Evolutionary conservation across 2,329 filamentous ascomycete genomes (phyloP), one percentile per base, ranked within the genome.

Genomic region (Lecanicillium sp.): DNA sequence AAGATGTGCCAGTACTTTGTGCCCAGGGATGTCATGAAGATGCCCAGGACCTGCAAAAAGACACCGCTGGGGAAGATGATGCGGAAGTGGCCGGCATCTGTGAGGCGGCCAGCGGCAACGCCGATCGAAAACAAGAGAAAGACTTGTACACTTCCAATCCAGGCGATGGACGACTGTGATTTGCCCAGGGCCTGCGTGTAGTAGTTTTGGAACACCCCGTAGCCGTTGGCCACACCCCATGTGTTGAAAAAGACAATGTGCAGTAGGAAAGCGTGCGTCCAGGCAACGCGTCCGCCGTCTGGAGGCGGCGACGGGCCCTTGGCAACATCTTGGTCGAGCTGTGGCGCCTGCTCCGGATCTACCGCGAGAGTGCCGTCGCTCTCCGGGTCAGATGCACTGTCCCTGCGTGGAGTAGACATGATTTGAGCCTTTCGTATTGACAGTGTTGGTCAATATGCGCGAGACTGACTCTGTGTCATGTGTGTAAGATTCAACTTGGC

Each of bases 1-100:
- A 74, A 56, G 4, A 72, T 51, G 30, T 73, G 69, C 61, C 63
- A 73, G 53, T 72, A 75, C 5, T 51, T 46, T 1, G 52, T 62
- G 15, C 53, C 58, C 17, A 66, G 49, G 3, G 62, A 65, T 22
- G 64, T 64, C 25, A 62, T 53, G 44, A 74, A 69, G 28, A 70
- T 55, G n/a, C 65, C 68, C 2, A 66, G 40, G 4, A 66, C 49
- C 45, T 67, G 60, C 7, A 68, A 42, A 8, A 61, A 45, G 2
- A 59, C 57, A 17, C 65, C 65, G 5, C 52, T 48, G 3, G 58
- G 40, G 19, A 69, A 62, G 2, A 60, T 56, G 12, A 54, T 49
- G 3, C 59, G 44, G 46, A 67, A 69, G 28, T 64, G 53, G 1
- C 68, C 68, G 1, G 60, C 66, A 39, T 71, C 68, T 3, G 65